Evolutionary conservation across 2,329 filamentous ascomycete species (phyloP), one percentile per base, ranked within the genome.

Genomic region (Sarocladiaceae sp.): DNA sequence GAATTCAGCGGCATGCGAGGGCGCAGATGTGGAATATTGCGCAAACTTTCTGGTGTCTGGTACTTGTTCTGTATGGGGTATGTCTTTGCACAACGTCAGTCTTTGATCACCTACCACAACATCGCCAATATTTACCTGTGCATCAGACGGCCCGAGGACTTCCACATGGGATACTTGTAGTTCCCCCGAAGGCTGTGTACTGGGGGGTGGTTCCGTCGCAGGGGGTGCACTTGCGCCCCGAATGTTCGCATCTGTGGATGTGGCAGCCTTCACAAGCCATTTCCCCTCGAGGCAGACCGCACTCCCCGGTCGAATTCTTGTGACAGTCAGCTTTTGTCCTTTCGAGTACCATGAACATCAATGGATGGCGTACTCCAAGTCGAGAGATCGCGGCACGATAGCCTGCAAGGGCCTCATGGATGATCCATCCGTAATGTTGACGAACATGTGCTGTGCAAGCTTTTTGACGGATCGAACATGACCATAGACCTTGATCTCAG

Each of bases 31-130:
- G 91, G 88, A 43, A 95, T 76, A 11, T 85, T 85, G 47, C 93
- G 85, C 49, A 98, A 78, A 62, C 85, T 97, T 59, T 97, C 91
- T 42, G 85, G 73, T 4, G 83, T 88, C 55, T 96, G 90, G 55
- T 93, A 95, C 66, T 97, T 97, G 66, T 95, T 95, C 66, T 98
- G 93, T 19, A 98, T 80, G 3, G 93, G 93, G 59, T 88, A 95
- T 50, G 83, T 86, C 86, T 97, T 57, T 13, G 11, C 19, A 7
- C 13, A 16, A 9, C n/a, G 7, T 31, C 16, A 29, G 26, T 13
- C 13, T 7, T 31, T 7, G 24, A 19, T 10, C 9, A 20, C 21
- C 6, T 23, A 12, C 6, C 20, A 9, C 6, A 19, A 5, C 6
- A n/a, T 27, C 19, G 6, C 10, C 15, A 4, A 18, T 24, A 19